A percentile compares a stretch with the other conserved stretches of the same genome.
These are phyloP conservation scores for Tripidium arundinaceum DNA, from an alignment of 202 grass and related monocot genomes.

Conservation along the genomic window DNA sequence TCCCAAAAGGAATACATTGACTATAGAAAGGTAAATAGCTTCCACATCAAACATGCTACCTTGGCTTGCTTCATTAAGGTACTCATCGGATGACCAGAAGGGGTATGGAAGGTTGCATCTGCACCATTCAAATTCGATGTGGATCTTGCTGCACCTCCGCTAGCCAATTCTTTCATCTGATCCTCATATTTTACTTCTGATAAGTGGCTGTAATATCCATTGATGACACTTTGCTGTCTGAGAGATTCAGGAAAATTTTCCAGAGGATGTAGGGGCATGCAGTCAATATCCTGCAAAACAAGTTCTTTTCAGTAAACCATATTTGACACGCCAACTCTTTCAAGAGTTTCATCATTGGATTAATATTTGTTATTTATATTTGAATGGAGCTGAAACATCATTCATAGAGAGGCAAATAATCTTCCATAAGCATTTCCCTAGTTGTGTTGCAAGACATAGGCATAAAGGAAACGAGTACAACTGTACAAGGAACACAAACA, in stretches of 20 bases:
- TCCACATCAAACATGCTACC: slow-evolving; percentile 40
- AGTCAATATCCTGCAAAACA: slow-evolving; percentile 93
- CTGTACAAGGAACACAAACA: neutral
- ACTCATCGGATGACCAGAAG: slow-evolving; percentile 60
- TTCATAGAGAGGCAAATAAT: neutral
- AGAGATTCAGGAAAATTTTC: slow-evolving; percentile 89
- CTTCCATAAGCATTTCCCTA: neutral
- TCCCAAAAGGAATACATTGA: slow-evolving; percentile 21
- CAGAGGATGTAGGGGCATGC: slow-evolving; percentile 82
- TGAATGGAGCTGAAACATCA: neutral
- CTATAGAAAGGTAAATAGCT: slow-evolving; percentile 28
- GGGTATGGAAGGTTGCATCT: slow-evolving; percentile 41
- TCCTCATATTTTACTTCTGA: slow-evolving; percentile 54
- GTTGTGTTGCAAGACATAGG: neutral
- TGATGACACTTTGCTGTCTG: slow-evolving; percentile 52
- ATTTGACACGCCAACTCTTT: neutral
- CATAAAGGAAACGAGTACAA: neutral
- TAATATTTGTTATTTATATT: neutral
- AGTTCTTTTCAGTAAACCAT: slow-evolving; percentile 20
- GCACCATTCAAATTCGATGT: slow-evolving; percentile 43
- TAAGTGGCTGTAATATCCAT: slow-evolving; percentile 61
- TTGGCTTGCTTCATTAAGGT: slow-evolving; percentile 69
- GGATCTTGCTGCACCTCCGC: slow-evolving; percentile 41
- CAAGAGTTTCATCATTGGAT: slow-evolving; percentile 12
- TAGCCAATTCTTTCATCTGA: slow-evolving; percentile 54